A percentile compares a stretch with the other conserved stretches of the same genome.
phyloP scores from a whole-genome alignment of 495 filamentous ascomycete species.

The Sordaria brevicollis region DNA sequence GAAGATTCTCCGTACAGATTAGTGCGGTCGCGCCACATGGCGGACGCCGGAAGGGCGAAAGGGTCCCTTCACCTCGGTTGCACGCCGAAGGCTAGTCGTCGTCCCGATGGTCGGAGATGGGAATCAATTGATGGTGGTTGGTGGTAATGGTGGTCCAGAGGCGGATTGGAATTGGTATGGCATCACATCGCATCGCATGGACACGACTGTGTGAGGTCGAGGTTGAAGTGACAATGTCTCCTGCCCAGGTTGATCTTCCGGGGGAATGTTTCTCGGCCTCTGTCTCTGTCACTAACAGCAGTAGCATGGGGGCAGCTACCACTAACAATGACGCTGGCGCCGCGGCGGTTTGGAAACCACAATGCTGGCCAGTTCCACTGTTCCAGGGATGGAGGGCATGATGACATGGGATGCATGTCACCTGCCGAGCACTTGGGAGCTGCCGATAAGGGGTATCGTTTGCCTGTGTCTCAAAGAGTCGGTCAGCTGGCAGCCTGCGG shows the following conservation, averaged over 20 bases:
- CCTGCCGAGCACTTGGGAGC: background rate
- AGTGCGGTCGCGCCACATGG: constrained; percentile 96
- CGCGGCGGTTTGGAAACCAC: background rate
- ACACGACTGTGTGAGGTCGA: constrained; percentile 1
- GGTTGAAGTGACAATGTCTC: background rate
- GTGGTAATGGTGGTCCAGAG: constrained; percentile 6
- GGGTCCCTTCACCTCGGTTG: constrained; percentile 25
- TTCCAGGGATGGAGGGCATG: background rate
- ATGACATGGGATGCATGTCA: background rate
- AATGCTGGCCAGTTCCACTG: background rate
- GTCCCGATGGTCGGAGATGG: background rate
- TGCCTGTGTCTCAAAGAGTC: background rate
- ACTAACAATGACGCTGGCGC: constrained; percentile 6
- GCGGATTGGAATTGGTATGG: constrained; percentile 4
- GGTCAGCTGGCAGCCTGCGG: background rate
- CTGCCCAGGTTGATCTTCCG: background rate
- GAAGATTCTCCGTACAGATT: constrained; percentile 58
- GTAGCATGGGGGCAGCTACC: background rate
- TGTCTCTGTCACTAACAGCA: background rate
- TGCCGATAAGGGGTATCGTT: background rate
- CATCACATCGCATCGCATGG: constrained; percentile 24
- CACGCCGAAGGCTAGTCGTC: background rate
- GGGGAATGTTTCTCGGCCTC: background rate
- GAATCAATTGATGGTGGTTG: background rate
- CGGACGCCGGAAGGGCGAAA: constrained; percentile 39